phyloP scores from a whole-genome alignment of 352 stramenopile species.

The Aphanomyces astaci region DNA sequence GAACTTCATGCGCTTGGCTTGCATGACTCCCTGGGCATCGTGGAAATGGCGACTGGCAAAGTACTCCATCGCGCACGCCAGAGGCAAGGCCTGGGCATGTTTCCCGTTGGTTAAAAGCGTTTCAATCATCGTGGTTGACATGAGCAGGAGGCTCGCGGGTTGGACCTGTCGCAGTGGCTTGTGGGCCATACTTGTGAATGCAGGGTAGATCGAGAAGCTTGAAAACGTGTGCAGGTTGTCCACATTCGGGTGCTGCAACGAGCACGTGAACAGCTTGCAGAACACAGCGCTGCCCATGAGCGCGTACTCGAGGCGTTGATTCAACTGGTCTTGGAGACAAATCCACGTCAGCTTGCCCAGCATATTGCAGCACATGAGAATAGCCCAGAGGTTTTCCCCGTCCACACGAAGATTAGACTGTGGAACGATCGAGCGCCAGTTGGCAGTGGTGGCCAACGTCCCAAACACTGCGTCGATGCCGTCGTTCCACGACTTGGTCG shows the following conservation, averaged over 20 bases:
- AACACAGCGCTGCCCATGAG: slow-evolving; percentile 57
- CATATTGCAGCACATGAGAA: slow-evolving; percentile 40
- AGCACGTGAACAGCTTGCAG: slow-evolving; percentile 46
- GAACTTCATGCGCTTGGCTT: slow-evolving; percentile 18
- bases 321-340: slow-evolving; percentile 29
- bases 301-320: slow-evolving; percentile 46
- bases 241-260: slow-evolving; percentile 44
- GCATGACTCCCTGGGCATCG: not conserved
- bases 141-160: not conserved
- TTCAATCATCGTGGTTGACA: slow-evolving; percentile 4
- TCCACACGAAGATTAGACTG: slow-evolving; percentile 30
- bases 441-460: slow-evolving; percentile 35
- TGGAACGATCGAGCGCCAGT: slow-evolving; percentile 36
- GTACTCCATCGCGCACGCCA: not conserved
- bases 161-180: not conserved
- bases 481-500: slow-evolving; percentile 63
- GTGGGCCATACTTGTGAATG: slow-evolving; percentile 25
- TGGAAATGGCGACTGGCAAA: not conserved
- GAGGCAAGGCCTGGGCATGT: not conserved
- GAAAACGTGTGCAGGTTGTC: slow-evolving; percentile 47
- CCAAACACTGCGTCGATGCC: slow-evolving; percentile 66
- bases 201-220: slow-evolving; percentile 38
- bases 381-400: slow-evolving; percentile 49
- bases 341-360: slow-evolving; percentile 54
- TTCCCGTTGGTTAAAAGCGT: slow-evolving; percentile 4